phyloP scores from a whole-genome alignment of 805 yeast genomes.

The Metschnikowia borealis region DNA sequence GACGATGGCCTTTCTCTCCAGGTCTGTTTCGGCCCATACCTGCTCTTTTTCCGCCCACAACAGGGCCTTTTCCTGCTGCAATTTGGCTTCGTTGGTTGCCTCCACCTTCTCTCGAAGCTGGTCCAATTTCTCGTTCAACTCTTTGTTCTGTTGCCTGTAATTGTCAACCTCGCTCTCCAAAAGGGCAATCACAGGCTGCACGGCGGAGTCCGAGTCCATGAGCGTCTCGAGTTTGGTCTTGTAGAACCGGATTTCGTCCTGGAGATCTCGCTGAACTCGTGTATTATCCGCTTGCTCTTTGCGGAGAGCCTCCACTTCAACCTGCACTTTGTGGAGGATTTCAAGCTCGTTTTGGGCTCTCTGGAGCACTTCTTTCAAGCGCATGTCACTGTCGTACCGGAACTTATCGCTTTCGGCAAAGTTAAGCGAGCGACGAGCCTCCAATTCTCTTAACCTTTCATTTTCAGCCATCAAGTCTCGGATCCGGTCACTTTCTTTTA shows the following conservation, averaged over 20 bases:
- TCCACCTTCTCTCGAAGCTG: conserved; percentile 3
- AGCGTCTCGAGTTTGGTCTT: conserved; percentile 27
- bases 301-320: conserved; percentile 36
- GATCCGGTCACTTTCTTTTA: conserved; percentile 36
- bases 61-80: conserved; percentile 1
- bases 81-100: background rate
- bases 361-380: background rate
- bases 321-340: conserved; percentile 22
- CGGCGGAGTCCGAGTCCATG: conserved; percentile 15
- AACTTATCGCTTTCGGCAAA: too few relatives aligned
- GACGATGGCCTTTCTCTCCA: conserved; percentile 5
- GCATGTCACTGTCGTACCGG: background rate
- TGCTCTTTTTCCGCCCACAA: background rate
- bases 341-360: background rate
- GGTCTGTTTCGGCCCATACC: background rate
- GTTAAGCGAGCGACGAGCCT: conserved; percentile 2
- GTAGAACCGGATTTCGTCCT: conserved; percentile 31
- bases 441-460: conserved; percentile 28
- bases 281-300: conserved; percentile 37
- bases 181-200: conserved; percentile 16
- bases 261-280: conserved; percentile 31
- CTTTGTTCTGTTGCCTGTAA: conserved; percentile 24
- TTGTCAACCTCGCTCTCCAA: conserved; percentile 34
- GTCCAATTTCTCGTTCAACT: conserved; percentile 21
- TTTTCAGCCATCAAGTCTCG: conserved; percentile 36